phyloP scores from a whole-genome alignment of 306 rosid species.

The Gillenia trifoliata region DNA sequence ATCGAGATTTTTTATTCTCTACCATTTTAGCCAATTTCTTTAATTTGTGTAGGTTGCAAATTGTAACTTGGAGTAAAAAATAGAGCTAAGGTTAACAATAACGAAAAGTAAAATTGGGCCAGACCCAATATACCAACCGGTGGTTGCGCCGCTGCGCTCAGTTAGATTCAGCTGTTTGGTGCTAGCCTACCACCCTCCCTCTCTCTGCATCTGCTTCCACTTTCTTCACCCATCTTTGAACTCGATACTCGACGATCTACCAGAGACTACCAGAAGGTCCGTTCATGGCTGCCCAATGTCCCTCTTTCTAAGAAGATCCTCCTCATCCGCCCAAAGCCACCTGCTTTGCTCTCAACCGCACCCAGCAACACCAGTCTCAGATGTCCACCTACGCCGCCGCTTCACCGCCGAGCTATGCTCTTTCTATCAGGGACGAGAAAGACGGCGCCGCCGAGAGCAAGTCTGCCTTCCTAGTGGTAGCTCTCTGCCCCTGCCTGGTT shows the following conservation, averaged over 20 bases:
- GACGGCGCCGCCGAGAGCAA: slow-evolving; percentile 35
- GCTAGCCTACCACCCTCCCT: no score
- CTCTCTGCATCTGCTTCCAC: not conserved
- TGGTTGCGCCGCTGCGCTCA: not conserved
- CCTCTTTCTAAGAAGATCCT: slow-evolving; percentile 23
- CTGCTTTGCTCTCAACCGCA: not conserved
- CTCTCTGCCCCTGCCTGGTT: slow-evolving; percentile 80
- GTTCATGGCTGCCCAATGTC: slow-evolving; percentile 67
- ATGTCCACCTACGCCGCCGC: slow-evolving; percentile 44
- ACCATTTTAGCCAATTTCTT: no score
- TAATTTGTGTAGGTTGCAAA: no score
- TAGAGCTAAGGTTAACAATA: no score
- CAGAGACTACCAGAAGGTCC: not conserved
- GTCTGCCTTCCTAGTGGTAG: slow-evolving; percentile 55
- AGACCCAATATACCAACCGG: not conserved
- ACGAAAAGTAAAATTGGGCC: not conserved
- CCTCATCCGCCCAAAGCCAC: slow-evolving; percentile 17
- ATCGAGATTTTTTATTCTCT: no score
- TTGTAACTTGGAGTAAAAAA: no score
- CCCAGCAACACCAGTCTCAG: slow-evolving; percentile 3
- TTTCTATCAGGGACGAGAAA: slow-evolving; percentile 41
- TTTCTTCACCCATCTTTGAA: no score
- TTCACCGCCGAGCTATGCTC: slow-evolving; percentile 48
- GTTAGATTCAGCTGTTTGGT: not conserved
- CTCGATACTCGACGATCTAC: not conserved